Evolutionary conservation across 805 yeast genomes (phyloP).

Genomic region (Clavispora carvajalis): DNA sequence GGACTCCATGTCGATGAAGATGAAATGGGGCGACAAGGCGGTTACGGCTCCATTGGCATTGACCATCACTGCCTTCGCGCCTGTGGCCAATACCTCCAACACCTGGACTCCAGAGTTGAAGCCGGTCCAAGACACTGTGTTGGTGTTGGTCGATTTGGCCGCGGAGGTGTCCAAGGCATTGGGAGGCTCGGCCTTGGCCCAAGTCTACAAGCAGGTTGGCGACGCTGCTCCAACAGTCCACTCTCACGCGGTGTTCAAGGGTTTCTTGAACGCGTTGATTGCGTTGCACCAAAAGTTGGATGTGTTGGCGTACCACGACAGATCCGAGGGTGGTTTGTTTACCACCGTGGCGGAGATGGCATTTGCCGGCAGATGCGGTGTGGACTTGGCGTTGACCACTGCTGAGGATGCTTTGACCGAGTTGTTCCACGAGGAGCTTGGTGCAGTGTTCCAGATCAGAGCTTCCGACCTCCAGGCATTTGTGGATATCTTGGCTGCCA

Average conservation of each 20-base stretch:
- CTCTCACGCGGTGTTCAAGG: slow-evolving; percentile 55
- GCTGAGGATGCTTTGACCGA: slow-evolving; percentile 44
- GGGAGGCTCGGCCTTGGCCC: slow-evolving; percentile 95
- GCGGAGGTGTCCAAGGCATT: slow-evolving; percentile 48
- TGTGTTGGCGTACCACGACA: slow-evolving; percentile 88
- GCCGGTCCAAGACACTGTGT: slow-evolving; percentile 49
- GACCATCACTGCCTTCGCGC: slow-evolving; percentile 85
- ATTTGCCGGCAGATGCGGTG: slow-evolving; percentile 88
- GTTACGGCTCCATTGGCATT: slow-evolving; percentile 94
- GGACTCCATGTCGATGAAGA: slow-evolving; percentile 98
- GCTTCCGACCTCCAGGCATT: slow-evolving; percentile 51
- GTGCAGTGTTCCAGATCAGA: slow-evolving; percentile 88
- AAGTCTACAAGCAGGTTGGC: slow-evolving; percentile 87
- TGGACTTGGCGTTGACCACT: slow-evolving; percentile 47
- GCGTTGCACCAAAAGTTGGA: slow-evolving; percentile 62
- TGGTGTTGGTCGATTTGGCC: slow-evolving; percentile 79
- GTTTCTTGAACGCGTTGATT: slow-evolving; percentile 63
- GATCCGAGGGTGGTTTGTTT: slow-evolving; percentile 94
- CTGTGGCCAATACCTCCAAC: slow-evolving; percentile 74
- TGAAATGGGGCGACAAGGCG: slow-evolving; percentile 92
- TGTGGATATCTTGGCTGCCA: slow-evolving; percentile 44
- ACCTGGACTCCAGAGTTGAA: slow-evolving; percentile 93
- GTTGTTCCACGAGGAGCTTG: slow-evolving; percentile 89
- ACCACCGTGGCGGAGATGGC: slow-evolving; percentile 92
- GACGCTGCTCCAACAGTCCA: slow-evolving; percentile 78